Base-by-base conservation (phyloP, 768 basidiomycete genomes). In the Hygrophoropsis aurantiaca region DNA sequence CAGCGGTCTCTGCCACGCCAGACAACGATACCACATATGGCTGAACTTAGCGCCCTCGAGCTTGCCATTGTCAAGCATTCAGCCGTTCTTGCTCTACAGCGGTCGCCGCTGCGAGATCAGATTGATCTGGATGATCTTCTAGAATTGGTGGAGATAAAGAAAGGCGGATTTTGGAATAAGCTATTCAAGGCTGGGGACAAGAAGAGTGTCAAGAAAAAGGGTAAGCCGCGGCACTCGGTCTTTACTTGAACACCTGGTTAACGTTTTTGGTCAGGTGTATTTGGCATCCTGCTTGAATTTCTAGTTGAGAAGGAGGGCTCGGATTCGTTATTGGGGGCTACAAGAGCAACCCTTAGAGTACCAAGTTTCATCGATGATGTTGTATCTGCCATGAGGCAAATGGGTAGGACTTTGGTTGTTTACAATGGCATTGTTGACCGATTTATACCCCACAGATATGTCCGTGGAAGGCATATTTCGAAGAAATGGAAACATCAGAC, bases 311-410 rank as follows among this genome's bases (percentile, higher is more conserved):
- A 86, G 53, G 93, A 95, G 64, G 95, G 97, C 5, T 85, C 90
- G n/a, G 97, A 99, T 69, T 97, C 95, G 16, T 69, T 93, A 53
- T 82, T 90, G 43, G 97, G 95, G 16, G 90, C 91, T 19, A 90
- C 93, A 5, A 80, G 89, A 27, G 84, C 81, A 27, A 81, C 91
- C 6, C 60, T 99, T 53, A 78, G 91, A 55, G 86, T 99, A 18
- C 97, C 97, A 11, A 97, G 92, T 66, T 97, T 99, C 64, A 90
- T 99, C 47, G 97, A 99, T 64, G 97, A 99, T 60, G 91, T 97
- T 49, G 83, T 99, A 38, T 95, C 93, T 42, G 94, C 97, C 10
- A 98, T 99, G 97, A 79, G 89, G 61, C 94, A 97, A 66, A 98
- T 98, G 97, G 95, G 95, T 97, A 47, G 53, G 87, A 70, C 33